phyloP scores from a whole-genome alignment of 169 alveolate species.

The Eimeria maxima region DNA sequence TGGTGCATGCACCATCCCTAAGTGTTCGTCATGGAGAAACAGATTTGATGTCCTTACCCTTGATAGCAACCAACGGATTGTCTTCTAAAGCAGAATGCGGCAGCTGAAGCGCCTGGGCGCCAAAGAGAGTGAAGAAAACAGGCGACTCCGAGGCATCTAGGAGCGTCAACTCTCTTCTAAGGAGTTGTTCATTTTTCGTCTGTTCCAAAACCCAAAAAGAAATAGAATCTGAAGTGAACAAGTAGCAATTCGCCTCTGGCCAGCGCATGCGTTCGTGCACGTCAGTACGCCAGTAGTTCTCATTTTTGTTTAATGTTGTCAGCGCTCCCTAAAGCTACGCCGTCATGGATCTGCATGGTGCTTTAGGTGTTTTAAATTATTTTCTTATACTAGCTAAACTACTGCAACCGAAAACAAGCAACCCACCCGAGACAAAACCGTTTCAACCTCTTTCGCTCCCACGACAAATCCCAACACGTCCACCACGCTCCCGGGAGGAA shows the following conservation, averaged over 20 bases:
- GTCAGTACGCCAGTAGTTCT: no score
- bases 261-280: no score
- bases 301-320: no score
- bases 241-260: not conserved
- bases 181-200: conserved; percentile 38
- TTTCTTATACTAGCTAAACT: no score
- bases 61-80: conserved; percentile 59
- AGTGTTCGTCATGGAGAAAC: no score
- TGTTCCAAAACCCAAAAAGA: not conserved
- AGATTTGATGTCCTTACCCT: not conserved
- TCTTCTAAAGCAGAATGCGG: conserved; percentile 7
- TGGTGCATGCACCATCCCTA: no score
- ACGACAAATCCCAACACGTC: conserved; percentile 71
- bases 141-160: conserved; percentile 38
- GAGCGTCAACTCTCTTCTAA: conserved; percentile 57
- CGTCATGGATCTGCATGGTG: no score
- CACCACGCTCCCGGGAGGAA: conserved; percentile 32
- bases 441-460: conserved; percentile 10
- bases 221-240: not conserved
- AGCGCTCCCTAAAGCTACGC: no score
- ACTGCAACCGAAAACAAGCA: not conserved
- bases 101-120: conserved; percentile 40
- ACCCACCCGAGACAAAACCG: conserved; percentile 53
- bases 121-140: conserved; percentile 57
- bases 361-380: no score